Percentiles rank a stretch among this genome's conserved stretches.
phyloP scores from a whole-genome alignment of 441 rosid genomes.

The Iberis amara region DNA sequence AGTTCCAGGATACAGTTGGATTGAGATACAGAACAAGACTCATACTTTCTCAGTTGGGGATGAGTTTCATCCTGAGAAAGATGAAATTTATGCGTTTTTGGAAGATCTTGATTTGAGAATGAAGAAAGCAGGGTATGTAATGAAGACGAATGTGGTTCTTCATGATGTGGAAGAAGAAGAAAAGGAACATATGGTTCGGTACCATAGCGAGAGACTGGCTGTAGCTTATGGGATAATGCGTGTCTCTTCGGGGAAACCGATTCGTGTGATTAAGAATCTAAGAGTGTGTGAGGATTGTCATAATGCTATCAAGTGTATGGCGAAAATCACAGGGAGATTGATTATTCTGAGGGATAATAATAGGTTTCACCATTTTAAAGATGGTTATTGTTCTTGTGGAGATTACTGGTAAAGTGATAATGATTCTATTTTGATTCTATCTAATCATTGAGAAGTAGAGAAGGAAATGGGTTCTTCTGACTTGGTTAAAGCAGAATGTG shows the following conservation, averaged over 20 bases:
- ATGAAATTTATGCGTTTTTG: conserved; percentile 40
- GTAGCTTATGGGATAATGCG: conserved; percentile 43
- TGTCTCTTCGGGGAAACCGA: conserved; percentile 41
- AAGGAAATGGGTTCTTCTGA: background rate
- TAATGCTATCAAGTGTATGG: conserved; percentile 42
- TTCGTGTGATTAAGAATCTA: conserved; percentile 49
- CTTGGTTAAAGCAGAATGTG: too few species aligned
- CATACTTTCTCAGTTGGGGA: conserved; percentile 51
- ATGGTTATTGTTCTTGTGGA: conserved; percentile 51
- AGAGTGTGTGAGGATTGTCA: conserved; percentile 55
- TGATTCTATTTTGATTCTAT: conserved; percentile 2
- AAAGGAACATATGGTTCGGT: conserved; percentile 45
- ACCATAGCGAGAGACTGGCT: conserved; percentile 52
- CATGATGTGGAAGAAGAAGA: conserved; percentile 59
- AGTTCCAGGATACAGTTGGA: conserved; percentile 49
- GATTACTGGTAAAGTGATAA: conserved; percentile 43
- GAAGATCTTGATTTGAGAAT: conserved; percentile 43
- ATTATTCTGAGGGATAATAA: conserved; percentile 47
- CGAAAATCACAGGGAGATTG: conserved; percentile 41
- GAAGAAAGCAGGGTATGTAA: conserved; percentile 42
- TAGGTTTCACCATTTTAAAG: conserved; percentile 49
- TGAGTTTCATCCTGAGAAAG: conserved; percentile 42
- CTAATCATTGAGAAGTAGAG: background rate
- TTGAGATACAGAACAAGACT: conserved; percentile 44
- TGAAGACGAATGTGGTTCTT: conserved; percentile 43